Conservation (phyloP, 2,329 filamentous ascomycete species). For the Botrytis porri region DNA sequence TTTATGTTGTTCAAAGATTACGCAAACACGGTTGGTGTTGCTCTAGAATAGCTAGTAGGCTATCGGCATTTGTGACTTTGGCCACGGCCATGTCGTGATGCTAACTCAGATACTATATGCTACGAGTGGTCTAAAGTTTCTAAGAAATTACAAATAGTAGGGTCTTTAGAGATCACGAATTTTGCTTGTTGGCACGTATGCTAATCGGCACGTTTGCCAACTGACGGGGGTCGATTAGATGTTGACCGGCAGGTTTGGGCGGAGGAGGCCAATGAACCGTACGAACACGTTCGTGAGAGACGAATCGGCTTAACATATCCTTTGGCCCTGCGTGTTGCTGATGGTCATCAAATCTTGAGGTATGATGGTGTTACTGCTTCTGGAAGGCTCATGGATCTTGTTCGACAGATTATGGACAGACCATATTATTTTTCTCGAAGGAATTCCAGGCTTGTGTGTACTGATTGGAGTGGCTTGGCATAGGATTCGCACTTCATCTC, state of each 20-base stretch:
- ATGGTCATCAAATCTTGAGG: background rate
- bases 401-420: background rate
- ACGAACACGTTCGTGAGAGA: background rate
- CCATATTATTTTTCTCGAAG: background rate
- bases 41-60: background rate
- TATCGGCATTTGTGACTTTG: background rate
- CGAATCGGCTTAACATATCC: background rate
- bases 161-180: background rate
- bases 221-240: background rate
- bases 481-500: conserved; percentile 15
- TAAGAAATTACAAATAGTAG: background rate
- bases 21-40: background rate
- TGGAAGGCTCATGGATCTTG: background rate
- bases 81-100: background rate
- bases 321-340: background rate
- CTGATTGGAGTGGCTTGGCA: conserved; percentile 6
- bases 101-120: background rate
- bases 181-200: background rate
- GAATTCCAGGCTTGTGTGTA: background rate
- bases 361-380: background rate
- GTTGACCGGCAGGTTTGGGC: background rate
- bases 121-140: background rate
- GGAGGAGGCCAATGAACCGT: background rate
- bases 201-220: background rate
- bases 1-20: background rate